Base-by-base conservation (phyloP, 495 filamentous ascomycete genomes). In the Aspergillus ellipticus region DNA sequence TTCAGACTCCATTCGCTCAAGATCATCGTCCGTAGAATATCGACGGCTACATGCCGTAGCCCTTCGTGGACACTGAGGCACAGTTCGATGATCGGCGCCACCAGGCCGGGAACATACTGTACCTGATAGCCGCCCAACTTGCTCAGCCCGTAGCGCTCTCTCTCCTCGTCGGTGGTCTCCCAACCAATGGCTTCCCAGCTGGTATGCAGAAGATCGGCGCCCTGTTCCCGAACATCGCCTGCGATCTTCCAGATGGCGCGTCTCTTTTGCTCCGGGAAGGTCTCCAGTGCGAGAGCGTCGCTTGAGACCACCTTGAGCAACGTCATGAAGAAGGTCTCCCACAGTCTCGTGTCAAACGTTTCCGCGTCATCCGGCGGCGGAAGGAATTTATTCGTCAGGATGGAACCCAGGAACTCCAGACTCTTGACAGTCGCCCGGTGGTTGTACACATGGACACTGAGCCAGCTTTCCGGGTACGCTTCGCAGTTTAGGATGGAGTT, bases 191-290 rank as follows among this genome's bases (percentile, higher is more conserved):
- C 89, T 67, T 96, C 90, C 94, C 94, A 99, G 28, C 86, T 94
- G 19, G 83, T 77, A 35, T 87, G 81, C 45, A 99, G 72, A 8
- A 99, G 74, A 28, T 91, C 85, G 1, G 94, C 93, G 42, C 94
- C 95, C 60, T 90, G 81, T 67, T 97, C 91, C 51, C 94, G 79
- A 49, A 99, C 90, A 77, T 99, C 94, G 19, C 94, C 95, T 24
- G 92, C 95, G 64, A 99, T 96, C 75, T 97, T 97, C 94, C 95
- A 97, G 13, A 97, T 92, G 3, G 93, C 92, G 22, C 94, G 77
- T 37, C 95, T 78, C 69, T 97, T 97, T 72, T 99, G 94, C 71
- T 97, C 95, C 0, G 95, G 90, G 67, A 97, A 97, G 0, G 92
- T 97, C 66, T 99, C 94, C 21, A 99, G 81, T 13, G 94, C 92